These are phyloP conservation scores for Kwoniella sp. DNA, from an alignment of 768 basidiomycete genomes.

Conservation along the genomic window DNA sequence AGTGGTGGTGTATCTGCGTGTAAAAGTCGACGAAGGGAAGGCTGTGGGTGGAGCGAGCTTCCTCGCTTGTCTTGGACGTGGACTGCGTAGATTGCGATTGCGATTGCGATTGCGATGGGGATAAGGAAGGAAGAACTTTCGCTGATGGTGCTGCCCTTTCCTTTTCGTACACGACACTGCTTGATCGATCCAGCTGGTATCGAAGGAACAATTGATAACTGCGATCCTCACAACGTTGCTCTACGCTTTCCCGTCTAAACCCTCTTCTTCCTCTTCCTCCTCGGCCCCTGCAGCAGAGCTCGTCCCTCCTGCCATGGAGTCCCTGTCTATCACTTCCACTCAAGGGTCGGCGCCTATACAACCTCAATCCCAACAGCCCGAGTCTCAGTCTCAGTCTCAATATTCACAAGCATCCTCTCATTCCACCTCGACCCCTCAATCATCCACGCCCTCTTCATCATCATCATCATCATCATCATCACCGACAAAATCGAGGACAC, in stretches of 20 bases:
- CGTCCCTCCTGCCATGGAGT: not conserved
- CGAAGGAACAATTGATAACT: slow-evolving; percentile 75
- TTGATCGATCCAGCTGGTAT: slow-evolving; percentile 68
- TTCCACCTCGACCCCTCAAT: slow-evolving; percentile 43
- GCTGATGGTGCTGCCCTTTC: no score
- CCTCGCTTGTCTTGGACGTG: no score
- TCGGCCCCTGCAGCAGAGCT: not conserved
- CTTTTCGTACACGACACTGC: no score
- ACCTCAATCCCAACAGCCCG: not conserved
- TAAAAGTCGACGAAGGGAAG: no score
- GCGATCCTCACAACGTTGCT: slow-evolving; percentile 63
- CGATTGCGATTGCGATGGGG: no score
- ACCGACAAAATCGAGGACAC: slow-evolving; percentile 61
- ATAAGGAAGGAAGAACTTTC: no score
- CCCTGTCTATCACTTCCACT: slow-evolving; percentile 8
- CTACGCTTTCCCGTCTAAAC: slow-evolving; percentile 20
- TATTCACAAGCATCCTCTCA: slow-evolving; percentile 8
- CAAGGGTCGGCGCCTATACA: not conserved
- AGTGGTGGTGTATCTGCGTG: slow-evolving; percentile 43
- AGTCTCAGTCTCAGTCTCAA: not conserved
- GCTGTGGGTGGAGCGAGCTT: no score
- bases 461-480: slow-evolving; percentile 6
- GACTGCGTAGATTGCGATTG: no score
- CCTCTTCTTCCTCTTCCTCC: not conserved
- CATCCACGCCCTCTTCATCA: slow-evolving; percentile 73